Conservation (phyloP, 805 yeast species). For the Candida tallmaniae region DNA sequence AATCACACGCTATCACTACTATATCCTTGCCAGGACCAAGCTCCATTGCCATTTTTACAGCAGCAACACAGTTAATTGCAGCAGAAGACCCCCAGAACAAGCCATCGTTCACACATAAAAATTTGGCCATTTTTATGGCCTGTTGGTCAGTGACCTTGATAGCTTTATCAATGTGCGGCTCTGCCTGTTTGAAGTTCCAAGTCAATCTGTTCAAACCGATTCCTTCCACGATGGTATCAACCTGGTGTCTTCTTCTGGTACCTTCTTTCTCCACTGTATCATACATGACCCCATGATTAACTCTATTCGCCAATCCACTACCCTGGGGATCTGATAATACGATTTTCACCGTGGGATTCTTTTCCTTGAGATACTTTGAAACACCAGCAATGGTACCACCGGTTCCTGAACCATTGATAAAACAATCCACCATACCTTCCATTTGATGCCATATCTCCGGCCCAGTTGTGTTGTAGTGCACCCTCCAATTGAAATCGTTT, state of each 20-base stretch:
- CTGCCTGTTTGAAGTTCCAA: slow-evolving; percentile 71
- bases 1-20: slow-evolving; percentile 87
- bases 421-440: slow-evolving; percentile 60
- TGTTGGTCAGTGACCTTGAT: slow-evolving; percentile 74
- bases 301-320: slow-evolving; percentile 80
- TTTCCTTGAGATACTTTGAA: slow-evolving; percentile 70
- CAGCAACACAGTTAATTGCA: slow-evolving; percentile 93
- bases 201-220: slow-evolving; percentile 89
- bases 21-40: slow-evolving; percentile 58
- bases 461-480: slow-evolving; percentile 80
- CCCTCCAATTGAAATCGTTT: slow-evolving; percentile 83
- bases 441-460: slow-evolving; percentile 87
- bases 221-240: slow-evolving; percentile 92
- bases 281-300: slow-evolving; percentile 91
- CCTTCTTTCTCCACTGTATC: slow-evolving; percentile 88
- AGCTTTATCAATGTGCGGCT: slow-evolving; percentile 68
- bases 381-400: slow-evolving; percentile 97
- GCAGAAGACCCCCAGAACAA: slow-evolving; percentile 88
- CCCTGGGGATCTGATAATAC: slow-evolving; percentile 95
- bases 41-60: slow-evolving; percentile 49
- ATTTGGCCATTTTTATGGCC: slow-evolving; percentile 87
- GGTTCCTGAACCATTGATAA: slow-evolving; percentile 92
- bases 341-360: slow-evolving; percentile 42
- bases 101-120: slow-evolving; percentile 77
- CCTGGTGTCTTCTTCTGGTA: slow-evolving; percentile 90